Conservation (phyloP, 1,139 yeast species). For the Pneumocystis murina region DNA sequence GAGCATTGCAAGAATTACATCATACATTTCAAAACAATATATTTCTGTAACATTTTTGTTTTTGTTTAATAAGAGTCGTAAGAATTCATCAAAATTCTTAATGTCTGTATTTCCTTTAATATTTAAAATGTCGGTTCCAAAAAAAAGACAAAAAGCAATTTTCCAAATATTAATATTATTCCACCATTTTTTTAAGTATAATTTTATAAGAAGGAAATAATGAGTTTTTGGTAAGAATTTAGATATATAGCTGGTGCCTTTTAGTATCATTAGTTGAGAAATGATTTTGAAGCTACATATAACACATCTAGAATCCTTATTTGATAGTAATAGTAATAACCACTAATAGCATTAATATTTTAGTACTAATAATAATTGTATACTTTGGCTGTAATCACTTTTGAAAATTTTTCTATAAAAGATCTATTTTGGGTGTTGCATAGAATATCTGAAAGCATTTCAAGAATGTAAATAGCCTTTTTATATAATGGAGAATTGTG, state of each 20-base stretch:
- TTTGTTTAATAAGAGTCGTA: slow-evolving; percentile 10
- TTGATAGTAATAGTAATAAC: slow-evolving; percentile 42
- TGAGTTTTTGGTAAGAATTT: slow-evolving; percentile 35
- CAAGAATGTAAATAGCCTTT: slow-evolving; percentile 5
- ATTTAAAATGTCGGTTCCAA: slow-evolving; percentile 16
- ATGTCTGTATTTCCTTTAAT: slow-evolving; percentile 4
- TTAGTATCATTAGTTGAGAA: slow-evolving; percentile 33
- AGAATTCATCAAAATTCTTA: slow-evolving; percentile 9
- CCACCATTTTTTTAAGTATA: slow-evolving; percentile 36
- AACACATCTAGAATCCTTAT: slow-evolving; percentile 30
- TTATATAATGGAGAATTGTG: background rate
- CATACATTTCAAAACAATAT: slow-evolving; percentile 15
- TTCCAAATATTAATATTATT: slow-evolving; percentile 25
- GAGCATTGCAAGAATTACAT: slow-evolving; percentile 17
- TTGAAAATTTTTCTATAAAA: slow-evolving; percentile 32
- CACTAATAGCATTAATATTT: slow-evolving; percentile 23
- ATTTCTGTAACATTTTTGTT: slow-evolving; percentile 1
- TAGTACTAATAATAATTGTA: slow-evolving; percentile 25
- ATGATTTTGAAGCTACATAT: slow-evolving; percentile 37
- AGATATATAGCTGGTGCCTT: slow-evolving; percentile 35
- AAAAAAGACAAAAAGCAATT: slow-evolving; percentile 16
- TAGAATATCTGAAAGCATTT: slow-evolving; percentile 22
- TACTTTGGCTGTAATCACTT: slow-evolving; percentile 33
- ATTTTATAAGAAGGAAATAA: slow-evolving; percentile 42
- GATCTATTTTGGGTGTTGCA: slow-evolving; percentile 19